Conservation (phyloP, 306 rosid species). For the Dryas drummondii region DNA sequence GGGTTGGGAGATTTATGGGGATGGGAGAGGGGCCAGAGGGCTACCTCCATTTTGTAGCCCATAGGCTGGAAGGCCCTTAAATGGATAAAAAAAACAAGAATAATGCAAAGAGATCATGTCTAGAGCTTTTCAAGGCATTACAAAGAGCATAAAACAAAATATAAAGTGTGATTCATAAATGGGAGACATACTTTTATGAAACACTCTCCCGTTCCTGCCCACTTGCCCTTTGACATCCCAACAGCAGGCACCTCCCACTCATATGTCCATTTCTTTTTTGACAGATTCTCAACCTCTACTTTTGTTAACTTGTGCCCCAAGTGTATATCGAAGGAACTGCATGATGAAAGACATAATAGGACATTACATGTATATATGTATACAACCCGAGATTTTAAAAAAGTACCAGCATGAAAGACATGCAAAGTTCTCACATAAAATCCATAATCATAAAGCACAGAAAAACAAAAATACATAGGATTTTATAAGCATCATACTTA, state of each 20-base stretch:
- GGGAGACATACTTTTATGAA: constrained; percentile 56
- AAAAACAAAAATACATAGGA: neutral
- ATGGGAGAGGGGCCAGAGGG: neutral
- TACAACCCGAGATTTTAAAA: neutral
- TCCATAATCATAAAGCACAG: neutral
- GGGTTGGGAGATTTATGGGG: neutral
- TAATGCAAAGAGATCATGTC: neutral
- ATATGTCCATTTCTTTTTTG: constrained; percentile 49
- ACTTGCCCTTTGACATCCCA: constrained; percentile 74
- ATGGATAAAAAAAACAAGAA: too few species aligned
- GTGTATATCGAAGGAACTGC: constrained; percentile 68
- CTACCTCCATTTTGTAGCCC: neutral
- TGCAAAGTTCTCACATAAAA: neutral
- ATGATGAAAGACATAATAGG: neutral
- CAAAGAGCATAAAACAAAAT: neutral
- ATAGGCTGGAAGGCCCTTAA: neutral
- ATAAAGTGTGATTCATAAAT: neutral
- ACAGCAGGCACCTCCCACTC: constrained; percentile 71
- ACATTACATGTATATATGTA: neutral
- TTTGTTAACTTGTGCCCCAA: constrained; percentile 58
- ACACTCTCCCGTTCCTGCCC: constrained; percentile 82
- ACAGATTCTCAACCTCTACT: constrained; percentile 57
- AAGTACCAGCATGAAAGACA: neutral
- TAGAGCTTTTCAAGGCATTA: neutral
- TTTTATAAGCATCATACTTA: neutral